These are phyloP conservation scores for Botrytis pseudocinerea DNA, from an alignment of 2,329 filamentous ascomycete genomes.

Conservation along the genomic window DNA sequence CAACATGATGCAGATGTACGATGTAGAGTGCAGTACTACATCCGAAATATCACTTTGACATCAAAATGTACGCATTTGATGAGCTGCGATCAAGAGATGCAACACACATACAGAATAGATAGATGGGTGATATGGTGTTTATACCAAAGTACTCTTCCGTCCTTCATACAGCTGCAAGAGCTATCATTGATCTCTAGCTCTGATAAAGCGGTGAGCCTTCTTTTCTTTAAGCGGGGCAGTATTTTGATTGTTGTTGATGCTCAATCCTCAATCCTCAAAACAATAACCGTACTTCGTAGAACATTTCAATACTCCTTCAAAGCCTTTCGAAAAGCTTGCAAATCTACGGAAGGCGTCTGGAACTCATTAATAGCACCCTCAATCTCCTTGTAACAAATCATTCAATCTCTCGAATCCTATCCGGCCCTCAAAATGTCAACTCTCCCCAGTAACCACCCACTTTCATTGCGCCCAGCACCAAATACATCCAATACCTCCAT, in stretches of 20 bases:
- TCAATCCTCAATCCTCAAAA: not conserved
- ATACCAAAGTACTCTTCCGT: not conserved
- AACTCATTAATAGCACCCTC: not conserved
- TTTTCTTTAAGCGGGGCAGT: conserved; percentile 6
- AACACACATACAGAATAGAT: not conserved
- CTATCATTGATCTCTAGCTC: not conserved
- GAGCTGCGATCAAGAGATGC: no score
- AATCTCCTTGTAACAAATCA: not conserved
- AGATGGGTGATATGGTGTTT: not conserved
- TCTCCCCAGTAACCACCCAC: conserved; percentile 48
- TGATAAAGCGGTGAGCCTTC: conserved; percentile 7
- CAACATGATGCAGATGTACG: not conserved
- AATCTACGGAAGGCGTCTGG: not conserved
- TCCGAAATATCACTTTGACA: not conserved
- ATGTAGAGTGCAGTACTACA: not conserved
- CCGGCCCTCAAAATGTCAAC: conserved; percentile 30
- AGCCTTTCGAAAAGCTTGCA: not conserved
- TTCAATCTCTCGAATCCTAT: not conserved
- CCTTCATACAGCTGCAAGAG: not conserved
- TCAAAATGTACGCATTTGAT: not conserved
- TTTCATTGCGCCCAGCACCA: conserved; percentile 66
- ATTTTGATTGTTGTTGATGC: not conserved
- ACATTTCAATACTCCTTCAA: not conserved
- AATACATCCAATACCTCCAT: conserved; percentile 55
- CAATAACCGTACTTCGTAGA: not conserved